Conservation (phyloP, 1,139 yeast genomes). For the Ogataea hybrid region DNA sequence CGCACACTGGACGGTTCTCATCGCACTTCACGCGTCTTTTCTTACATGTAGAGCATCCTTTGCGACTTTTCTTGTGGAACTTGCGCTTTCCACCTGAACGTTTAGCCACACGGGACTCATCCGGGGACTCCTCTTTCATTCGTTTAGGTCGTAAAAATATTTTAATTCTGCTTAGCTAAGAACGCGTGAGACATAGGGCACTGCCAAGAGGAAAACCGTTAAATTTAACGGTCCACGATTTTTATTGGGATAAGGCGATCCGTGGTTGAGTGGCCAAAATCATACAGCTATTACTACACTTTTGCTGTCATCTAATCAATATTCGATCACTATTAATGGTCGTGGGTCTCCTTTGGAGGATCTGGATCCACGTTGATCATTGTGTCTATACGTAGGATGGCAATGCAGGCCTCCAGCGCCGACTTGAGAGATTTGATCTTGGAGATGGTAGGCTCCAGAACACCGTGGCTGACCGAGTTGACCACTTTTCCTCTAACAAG, state of each 20-base stretch:
- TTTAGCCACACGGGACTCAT: constrained; percentile 18
- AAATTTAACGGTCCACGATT: no score
- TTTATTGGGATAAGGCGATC: neutral
- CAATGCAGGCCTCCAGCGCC: constrained; percentile 97
- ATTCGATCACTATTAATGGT: constrained; percentile 43
- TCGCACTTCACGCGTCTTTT: constrained; percentile 90
- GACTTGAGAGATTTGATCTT: constrained; percentile 91
- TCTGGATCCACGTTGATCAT: constrained; percentile 98
- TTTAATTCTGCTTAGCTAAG: constrained; percentile 4
- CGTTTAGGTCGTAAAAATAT: constrained; percentile 14
- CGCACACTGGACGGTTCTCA: constrained; percentile 77
- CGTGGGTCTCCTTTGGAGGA: constrained; percentile 88
- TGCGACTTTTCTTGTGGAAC: constrained; percentile 82
- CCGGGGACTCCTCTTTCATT: constrained; percentile 5
- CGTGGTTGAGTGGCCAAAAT: neutral
- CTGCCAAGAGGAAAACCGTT: no score
- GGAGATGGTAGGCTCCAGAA: constrained; percentile 91
- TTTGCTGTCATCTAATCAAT: neutral
- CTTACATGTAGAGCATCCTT: constrained; percentile 89
- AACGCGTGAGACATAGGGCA: no score
- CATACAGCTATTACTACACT: no score
- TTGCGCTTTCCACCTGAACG: constrained; percentile 55
- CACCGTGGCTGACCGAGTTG: constrained; percentile 81
- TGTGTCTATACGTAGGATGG: constrained; percentile 95
- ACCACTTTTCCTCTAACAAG: constrained; percentile 88